A percentile compares a stretch with the other conserved stretches of the same genome.
Evolutionary conservation across 192 early-diverging fungal species (phyloP).

Genomic region (Linderina pennispora): DNA sequence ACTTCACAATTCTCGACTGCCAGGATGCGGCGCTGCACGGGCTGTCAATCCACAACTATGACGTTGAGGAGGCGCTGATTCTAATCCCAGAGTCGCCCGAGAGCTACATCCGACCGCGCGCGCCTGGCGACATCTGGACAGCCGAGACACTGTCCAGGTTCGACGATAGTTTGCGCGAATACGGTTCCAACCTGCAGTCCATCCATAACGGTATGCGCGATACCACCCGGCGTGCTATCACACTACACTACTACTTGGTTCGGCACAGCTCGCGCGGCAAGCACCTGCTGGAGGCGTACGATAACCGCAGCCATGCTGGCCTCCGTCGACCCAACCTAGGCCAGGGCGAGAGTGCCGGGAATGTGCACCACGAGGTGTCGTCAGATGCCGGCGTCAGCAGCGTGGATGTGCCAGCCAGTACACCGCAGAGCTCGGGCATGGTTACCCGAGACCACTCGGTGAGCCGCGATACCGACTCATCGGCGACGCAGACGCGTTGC

Average conservation of each 20-base stretch:
- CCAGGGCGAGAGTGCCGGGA: slow-evolving; percentile 29
- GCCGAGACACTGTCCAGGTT: slow-evolving; percentile 49
- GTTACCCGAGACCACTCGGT: slow-evolving; percentile 8
- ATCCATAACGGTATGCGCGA: slow-evolving; percentile 49
- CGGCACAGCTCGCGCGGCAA: slow-evolving; percentile 53
- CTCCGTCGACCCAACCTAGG: slow-evolving; percentile 34
- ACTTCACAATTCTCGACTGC: slow-evolving; percentile 54
- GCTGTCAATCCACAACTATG: slow-evolving; percentile 46
- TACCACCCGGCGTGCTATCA: slow-evolving; percentile 47
- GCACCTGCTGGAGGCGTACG: slow-evolving; percentile 55
- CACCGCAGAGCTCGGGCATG: slow-evolving; percentile 13
- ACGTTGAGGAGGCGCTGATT: slow-evolving; percentile 54
- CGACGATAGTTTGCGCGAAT: slow-evolving; percentile 54
- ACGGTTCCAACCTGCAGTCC: slow-evolving; percentile 59
- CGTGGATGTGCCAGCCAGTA: slow-evolving; percentile 26
- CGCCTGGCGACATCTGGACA: slow-evolving; percentile 53
- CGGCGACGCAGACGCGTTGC: slow-evolving; percentile 7
- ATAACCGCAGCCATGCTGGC: slow-evolving; percentile 46
- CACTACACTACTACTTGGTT: slow-evolving; percentile 56
- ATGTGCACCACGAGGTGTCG: slow-evolving; percentile 24
- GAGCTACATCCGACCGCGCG: slow-evolving; percentile 45
- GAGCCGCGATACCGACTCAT: neutral
- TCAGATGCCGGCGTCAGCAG: slow-evolving; percentile 26
- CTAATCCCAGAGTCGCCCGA: slow-evolving; percentile 42
- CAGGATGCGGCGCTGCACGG: slow-evolving; percentile 57